Evolutionary conservation across 2,329 filamentous ascomycete species (phyloP).

Genomic region (Ceratocystis papillata): DNA sequence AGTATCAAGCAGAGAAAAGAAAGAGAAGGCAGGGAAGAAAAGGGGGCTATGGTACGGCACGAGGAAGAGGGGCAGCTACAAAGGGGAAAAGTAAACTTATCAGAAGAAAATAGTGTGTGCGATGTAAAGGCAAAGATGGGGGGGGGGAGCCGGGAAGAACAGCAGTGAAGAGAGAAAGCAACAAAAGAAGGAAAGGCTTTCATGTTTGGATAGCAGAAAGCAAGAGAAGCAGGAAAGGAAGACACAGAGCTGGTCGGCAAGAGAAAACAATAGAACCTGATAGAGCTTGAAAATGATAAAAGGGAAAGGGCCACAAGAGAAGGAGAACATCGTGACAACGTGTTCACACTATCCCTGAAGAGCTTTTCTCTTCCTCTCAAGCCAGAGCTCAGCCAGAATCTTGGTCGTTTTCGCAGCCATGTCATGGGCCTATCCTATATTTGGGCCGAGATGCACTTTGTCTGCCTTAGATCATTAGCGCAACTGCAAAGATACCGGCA

Average conservation of each 20-base stretch:
- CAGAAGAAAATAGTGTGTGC: too few relatives aligned
- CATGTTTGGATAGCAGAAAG: neutral
- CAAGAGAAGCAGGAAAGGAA: neutral
- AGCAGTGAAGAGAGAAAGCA: neutral
- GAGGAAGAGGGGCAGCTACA: too few relatives aligned
- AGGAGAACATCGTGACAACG: neutral
- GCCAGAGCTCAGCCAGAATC: neutral
- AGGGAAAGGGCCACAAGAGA: too few relatives aligned
- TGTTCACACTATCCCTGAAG: neutral
- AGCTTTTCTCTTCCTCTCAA: neutral
- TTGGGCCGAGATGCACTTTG: neutral
- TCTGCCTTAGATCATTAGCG: neutral
- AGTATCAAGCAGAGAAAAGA: conserved; percentile 5
- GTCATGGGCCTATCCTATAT: too few relatives aligned
- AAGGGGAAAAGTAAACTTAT: too few relatives aligned
- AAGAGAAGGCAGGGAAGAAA: neutral
- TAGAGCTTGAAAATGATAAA: too few relatives aligned
- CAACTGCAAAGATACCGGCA: conserved; percentile 1
- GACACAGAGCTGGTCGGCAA: neutral
- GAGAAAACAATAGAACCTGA: neutral
- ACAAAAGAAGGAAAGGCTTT: neutral
- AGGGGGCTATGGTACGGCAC: too few relatives aligned
- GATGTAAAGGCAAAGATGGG: neutral
- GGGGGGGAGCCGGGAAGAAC: neutral
- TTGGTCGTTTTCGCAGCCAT: too few relatives aligned